Conservation (phyloP, 768 basidiomycete species). For the Chlorophyllum brunneum region DNA sequence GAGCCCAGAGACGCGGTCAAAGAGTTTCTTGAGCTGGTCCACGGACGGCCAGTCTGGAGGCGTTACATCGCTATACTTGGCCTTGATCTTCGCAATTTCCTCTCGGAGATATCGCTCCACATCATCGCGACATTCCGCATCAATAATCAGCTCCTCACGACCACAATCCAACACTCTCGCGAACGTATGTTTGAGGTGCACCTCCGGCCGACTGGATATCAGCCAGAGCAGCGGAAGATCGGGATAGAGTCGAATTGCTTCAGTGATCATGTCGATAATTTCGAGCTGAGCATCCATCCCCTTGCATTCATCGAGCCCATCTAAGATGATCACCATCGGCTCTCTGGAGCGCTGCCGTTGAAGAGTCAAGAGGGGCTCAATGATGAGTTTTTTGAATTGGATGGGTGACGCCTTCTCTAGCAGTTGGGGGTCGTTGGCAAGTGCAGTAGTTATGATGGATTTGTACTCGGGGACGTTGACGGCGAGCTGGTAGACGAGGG, state of each 20-base stretch:
- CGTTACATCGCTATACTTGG: not conserved
- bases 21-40: not conserved
- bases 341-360: not conserved
- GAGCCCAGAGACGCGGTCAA: not conserved
- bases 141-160: not conserved
- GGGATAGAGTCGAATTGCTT: not conserved
- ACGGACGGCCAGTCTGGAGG: not conserved
- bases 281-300: not conserved
- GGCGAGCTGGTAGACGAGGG: conserved; percentile 9
- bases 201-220: not conserved
- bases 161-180: not conserved
- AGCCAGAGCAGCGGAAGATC: not conserved
- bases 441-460: not conserved
- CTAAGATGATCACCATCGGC: not conserved
- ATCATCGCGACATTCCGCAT: not conserved
- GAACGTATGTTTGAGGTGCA: not conserved
- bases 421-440: not conserved
- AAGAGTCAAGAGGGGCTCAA: not conserved
- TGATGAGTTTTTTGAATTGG: conserved; percentile 4
- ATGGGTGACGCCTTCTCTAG: not conserved
- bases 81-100: not conserved
- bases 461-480: not conserved
- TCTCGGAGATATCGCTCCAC: not conserved
- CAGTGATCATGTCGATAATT: not conserved
- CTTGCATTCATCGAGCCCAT: conserved; percentile 9